Evolutionary conservation across 345 rosid species (phyloP).

Genomic region (Pelargonium nanum): DNA sequence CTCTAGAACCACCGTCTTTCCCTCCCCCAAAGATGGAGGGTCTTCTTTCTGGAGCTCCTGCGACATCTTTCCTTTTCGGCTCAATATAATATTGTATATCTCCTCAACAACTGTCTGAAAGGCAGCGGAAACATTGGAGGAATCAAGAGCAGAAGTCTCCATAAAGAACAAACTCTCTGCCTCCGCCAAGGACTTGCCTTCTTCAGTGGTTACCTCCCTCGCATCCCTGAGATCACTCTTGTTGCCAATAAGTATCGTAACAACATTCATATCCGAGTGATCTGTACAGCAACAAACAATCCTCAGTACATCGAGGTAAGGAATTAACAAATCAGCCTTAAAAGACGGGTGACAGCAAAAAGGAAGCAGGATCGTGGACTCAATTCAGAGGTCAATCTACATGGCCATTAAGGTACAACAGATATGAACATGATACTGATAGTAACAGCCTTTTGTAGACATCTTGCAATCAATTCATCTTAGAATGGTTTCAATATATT

Average conservation of each 20-base stretch:
- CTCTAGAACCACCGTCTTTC: slow-evolving; percentile 63
- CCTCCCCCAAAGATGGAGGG: slow-evolving; percentile 43
- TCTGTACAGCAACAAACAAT: slow-evolving; percentile 43
- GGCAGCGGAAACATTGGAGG: slow-evolving; percentile 83
- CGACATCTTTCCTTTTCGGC: slow-evolving; percentile 81
- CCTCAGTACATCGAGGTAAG: background rate
- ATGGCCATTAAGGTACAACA: background rate
- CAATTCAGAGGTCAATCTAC: background rate
- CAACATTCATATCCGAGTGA: slow-evolving; percentile 96
- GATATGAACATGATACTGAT: too few species aligned
- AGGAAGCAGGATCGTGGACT: background rate
- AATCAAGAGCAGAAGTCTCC: slow-evolving; percentile 95
- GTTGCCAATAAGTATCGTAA: slow-evolving; percentile 86
- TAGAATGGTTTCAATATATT: too few species aligned
- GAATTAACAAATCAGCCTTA: background rate
- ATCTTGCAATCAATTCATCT: too few species aligned
- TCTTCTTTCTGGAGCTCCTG: slow-evolving; percentile 63
- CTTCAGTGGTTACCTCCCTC: slow-evolving; percentile 75
- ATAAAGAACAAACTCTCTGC: slow-evolving; percentile 82
- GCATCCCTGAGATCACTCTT: slow-evolving; percentile 85
- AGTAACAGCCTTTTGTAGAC: too few species aligned
- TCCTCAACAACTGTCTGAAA: slow-evolving; percentile 86
- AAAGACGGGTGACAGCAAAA: background rate
- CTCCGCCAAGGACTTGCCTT: slow-evolving; percentile 85
- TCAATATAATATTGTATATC: slow-evolving; percentile 63